Conservation (phyloP, 768 basidiomycete species). For the Boletus vermiculosoides region DNA sequence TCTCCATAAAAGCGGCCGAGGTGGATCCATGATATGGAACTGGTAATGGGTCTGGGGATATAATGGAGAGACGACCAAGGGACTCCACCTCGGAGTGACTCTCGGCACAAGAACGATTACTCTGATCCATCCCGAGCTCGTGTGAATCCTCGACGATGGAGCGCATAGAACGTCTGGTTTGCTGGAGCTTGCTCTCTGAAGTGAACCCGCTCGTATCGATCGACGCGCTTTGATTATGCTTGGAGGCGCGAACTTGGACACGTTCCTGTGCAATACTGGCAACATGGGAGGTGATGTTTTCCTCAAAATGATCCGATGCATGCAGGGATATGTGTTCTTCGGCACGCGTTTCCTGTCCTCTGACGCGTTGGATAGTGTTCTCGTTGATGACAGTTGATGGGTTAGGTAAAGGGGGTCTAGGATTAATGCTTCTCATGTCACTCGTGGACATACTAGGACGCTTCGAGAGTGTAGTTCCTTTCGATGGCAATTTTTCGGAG, state of each 20-base stretch:
- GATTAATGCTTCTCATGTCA: slow-evolving; percentile 1
- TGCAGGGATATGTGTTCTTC: slow-evolving; percentile 20
- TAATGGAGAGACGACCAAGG: slow-evolving; percentile 26
- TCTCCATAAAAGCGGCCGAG: slow-evolving; percentile 29
- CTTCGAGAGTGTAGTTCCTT: slow-evolving; percentile 15
- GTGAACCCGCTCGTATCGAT: slow-evolving; percentile 18
- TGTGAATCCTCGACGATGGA: slow-evolving; percentile 30
- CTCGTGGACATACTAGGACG: slow-evolving; percentile 17
- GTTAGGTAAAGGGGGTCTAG: slow-evolving; percentile 11
- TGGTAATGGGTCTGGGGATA: slow-evolving; percentile 46
- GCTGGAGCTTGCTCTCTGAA: slow-evolving; percentile 17
- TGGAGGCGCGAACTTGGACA: slow-evolving; percentile 11
- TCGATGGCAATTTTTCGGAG: slow-evolving; percentile 19
- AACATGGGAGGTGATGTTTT: slow-evolving; percentile 10
- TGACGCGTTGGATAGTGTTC: slow-evolving; percentile 6
- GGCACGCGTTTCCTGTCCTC: slow-evolving; percentile 12
- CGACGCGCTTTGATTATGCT: slow-evolving; percentile 14
- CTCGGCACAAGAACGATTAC: slow-evolving; percentile 16
- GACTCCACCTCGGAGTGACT: slow-evolving; percentile 26
- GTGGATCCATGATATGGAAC: slow-evolving; percentile 43
- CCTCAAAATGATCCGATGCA: slow-evolving; percentile 14
- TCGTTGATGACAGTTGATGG: slow-evolving; percentile 15
- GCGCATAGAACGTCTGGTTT: slow-evolving; percentile 29
- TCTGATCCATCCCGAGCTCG: slow-evolving; percentile 18
- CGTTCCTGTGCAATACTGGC: slow-evolving; percentile 11